Percentiles rank a stretch among this genome's conserved stretches.
These are phyloP conservation scores for Monosporascus sp. DNA, from an alignment of 2,329 filamentous ascomycete genomes.

Conservation along the genomic window DNA sequence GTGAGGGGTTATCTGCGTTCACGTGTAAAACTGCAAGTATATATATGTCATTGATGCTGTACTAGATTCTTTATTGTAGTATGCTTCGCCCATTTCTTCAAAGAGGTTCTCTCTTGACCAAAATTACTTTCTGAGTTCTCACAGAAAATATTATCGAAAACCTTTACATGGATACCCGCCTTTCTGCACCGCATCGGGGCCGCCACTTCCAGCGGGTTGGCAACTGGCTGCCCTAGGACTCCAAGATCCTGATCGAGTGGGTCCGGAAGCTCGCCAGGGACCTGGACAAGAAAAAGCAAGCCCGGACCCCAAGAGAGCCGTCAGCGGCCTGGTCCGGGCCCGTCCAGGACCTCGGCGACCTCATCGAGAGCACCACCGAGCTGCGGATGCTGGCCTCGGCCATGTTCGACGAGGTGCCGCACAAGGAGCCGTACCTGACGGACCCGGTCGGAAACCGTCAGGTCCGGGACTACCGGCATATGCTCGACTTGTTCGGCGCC, in stretches of 20 bases:
- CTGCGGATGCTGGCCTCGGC: neutral
- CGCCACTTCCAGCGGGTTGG: neutral
- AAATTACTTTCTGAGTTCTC: too few relatives aligned
- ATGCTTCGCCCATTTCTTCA: too few relatives aligned
- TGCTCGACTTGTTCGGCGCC: neutral
- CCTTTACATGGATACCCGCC: too few relatives aligned
- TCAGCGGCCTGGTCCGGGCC: too few relatives aligned
- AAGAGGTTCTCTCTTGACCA: too few relatives aligned
- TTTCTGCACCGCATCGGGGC: neutral
- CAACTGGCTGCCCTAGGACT: neutral
- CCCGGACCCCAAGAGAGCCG: neutral
- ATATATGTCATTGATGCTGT: too few relatives aligned
- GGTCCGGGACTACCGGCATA: neutral
- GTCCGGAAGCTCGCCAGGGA: neutral
- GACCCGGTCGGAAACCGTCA: neutral
- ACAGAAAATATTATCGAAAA: too few relatives aligned
- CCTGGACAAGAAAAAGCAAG: neutral
- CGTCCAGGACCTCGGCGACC: neutral
- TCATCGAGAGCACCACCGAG: neutral
- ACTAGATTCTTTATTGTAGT: too few relatives aligned
- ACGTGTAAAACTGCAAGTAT: too few relatives aligned
- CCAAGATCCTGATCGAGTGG: neutral
- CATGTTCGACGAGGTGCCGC: neutral
- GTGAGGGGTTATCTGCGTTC: too few relatives aligned
- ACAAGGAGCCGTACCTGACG: neutral